Evolutionary conservation across 129 eudicot species (phyloP).

Genomic region (Ambrosia artemisiifolia): DNA sequence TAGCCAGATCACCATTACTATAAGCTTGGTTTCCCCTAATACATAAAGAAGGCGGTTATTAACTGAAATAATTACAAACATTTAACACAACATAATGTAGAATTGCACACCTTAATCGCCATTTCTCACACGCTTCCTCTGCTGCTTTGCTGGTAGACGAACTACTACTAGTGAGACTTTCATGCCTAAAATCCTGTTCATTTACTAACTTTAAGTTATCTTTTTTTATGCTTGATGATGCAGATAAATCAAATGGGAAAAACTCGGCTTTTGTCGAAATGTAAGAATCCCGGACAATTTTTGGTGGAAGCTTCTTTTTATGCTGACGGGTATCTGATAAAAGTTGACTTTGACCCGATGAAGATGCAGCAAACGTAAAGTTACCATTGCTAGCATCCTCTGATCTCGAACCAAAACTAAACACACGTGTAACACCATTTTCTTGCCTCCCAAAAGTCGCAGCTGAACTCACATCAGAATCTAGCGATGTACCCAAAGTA

Average conservation of each 20-base stretch:
- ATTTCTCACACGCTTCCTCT: constrained; percentile 80
- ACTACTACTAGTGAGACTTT: constrained; percentile 17
- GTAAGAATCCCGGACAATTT: constrained; percentile 42
- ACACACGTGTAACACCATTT: constrained; percentile 35
- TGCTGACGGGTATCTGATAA: constrained; percentile 37
- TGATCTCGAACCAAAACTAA: constrained; percentile 45
- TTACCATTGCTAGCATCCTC: constrained; percentile 37
- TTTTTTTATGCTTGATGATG: constrained; percentile 24
- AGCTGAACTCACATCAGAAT: constrained; percentile 47
- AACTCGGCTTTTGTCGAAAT: constrained; percentile 33
- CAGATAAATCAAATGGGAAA: constrained; percentile 35
- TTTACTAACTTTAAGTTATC: constrained; percentile 34
- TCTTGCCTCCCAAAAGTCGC: constrained; percentile 51
- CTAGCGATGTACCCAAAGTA: constrained; percentile 51
- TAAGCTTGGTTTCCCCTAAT: constrained; percentile 96
- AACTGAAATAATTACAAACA: neutral
- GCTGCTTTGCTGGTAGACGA: constrained; percentile 57
- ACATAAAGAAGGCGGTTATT: neutral
- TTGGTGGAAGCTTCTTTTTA: constrained; percentile 60
- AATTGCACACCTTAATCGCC: constrained; percentile 78
- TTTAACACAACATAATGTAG: constrained; percentile 4
- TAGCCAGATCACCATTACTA: constrained; percentile 61
- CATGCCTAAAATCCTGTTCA: constrained; percentile 38
- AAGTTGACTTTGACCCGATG: constrained; percentile 40
- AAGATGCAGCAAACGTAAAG: constrained; percentile 69